Conservation (phyloP, 768 basidiomycete genomes). For the Lyophyllum decastes region DNA sequence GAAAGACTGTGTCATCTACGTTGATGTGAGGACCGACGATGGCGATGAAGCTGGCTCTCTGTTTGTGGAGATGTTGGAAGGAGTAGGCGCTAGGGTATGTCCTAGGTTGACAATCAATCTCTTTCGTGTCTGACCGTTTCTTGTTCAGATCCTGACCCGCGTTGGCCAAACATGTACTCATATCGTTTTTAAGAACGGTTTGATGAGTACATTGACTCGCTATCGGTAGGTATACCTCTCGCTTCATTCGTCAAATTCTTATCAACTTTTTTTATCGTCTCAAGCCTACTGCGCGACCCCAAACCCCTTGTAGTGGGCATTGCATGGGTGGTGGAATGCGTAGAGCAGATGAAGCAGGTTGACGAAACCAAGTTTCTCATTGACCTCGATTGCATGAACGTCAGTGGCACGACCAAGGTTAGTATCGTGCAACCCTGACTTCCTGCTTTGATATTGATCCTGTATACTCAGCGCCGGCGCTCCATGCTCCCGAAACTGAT, state of each 20-base stretch:
- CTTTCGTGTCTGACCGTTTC: background rate
- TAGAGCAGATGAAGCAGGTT: slow-evolving; percentile 61
- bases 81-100: slow-evolving; percentile 76
- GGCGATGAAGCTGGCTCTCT: slow-evolving; percentile 79
- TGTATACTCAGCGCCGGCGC: slow-evolving; percentile 58
- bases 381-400: slow-evolving; percentile 59
- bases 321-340: slow-evolving; percentile 88
- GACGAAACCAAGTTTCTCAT: slow-evolving; percentile 69
- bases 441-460: background rate
- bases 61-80: slow-evolving; percentile 82
- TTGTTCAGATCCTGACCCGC: slow-evolving; percentile 55
- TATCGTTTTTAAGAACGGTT: slow-evolving; percentile 83
- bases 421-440: slow-evolving; percentile 1
- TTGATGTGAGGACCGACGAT: slow-evolving; percentile 85
- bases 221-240: slow-evolving; percentile 53
- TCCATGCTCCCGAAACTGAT: slow-evolving; percentile 72
- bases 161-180: slow-evolving; percentile 79
- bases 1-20: slow-evolving; percentile 77
- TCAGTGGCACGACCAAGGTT: slow-evolving; percentile 68
- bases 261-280: background rate
- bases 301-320: slow-evolving; percentile 79
- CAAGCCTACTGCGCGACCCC: slow-evolving; percentile 64
- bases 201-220: slow-evolving; percentile 69
- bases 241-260: background rate
- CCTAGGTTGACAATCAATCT: background rate